Percentiles rank a stretch among this genome's conserved stretches.
Evolutionary conservation across 2,329 filamentous ascomycete genomes (phyloP).

Genomic region (Hymenoscyphus infarciens): DNA sequence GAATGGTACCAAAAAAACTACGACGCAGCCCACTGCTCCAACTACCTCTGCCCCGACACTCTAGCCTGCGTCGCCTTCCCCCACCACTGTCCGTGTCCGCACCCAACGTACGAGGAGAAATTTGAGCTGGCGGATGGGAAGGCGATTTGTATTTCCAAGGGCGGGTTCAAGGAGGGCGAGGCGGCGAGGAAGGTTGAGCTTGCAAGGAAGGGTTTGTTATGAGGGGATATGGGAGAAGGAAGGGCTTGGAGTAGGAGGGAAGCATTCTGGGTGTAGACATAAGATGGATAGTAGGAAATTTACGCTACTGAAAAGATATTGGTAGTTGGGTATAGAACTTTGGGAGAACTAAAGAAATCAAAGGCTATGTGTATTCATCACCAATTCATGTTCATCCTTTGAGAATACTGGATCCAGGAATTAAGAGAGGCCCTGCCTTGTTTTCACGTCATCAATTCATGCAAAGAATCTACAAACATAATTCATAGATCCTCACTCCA

Average conservation of each 20-base stretch:
- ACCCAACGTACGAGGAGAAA: constrained; percentile 72
- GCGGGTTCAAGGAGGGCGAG: constrained; percentile 70
- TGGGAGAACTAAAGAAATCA: background rate
- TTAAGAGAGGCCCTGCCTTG: background rate
- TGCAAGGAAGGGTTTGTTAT: constrained; percentile 74
- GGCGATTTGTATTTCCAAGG: constrained; percentile 70
- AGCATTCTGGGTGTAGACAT: too few species aligned
- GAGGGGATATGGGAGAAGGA: constrained; percentile 18
- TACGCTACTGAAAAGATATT: background rate
- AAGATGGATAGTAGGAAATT: background rate
- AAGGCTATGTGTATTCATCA: background rate
- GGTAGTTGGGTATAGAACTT: background rate
- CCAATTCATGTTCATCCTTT: background rate
- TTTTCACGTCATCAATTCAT: constrained; percentile 14
- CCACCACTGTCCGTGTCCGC: constrained; percentile 93
- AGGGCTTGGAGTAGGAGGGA: too few species aligned
- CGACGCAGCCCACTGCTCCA: constrained; percentile 76
- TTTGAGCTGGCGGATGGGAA: constrained; percentile 70
- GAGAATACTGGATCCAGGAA: background rate
- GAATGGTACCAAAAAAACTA: constrained; percentile 72
- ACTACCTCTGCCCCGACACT: constrained; percentile 92
- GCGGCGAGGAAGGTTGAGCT: constrained; percentile 73
- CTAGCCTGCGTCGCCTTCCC: constrained; percentile 95
- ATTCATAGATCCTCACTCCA: background rate
- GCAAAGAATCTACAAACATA: background rate